Evolutionary conservation across 2,329 filamentous ascomycete genomes (phyloP).

Genomic region (Fusarium keratoplasticum): DNA sequence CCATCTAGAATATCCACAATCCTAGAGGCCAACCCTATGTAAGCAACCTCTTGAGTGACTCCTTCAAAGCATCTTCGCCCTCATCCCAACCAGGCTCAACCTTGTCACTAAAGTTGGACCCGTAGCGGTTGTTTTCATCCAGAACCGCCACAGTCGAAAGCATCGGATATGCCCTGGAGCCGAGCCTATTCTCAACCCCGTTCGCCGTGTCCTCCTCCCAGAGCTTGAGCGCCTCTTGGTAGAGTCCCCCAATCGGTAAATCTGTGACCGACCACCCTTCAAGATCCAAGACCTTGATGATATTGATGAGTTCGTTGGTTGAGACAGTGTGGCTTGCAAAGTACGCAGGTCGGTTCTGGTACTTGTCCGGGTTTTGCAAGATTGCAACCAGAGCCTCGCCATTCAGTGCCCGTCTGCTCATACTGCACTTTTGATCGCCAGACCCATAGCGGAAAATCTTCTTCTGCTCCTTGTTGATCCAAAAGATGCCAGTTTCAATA

Average conservation of each 20-base stretch:
- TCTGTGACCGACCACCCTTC: constrained; percentile 2
- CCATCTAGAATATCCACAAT: neutral
- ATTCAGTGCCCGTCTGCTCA: constrained; percentile 14
- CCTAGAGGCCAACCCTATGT: neutral
- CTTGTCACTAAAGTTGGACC: constrained; percentile 11
- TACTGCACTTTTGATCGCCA: constrained; percentile 16
- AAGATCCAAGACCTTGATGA: neutral
- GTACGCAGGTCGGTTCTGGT: constrained; percentile 15
- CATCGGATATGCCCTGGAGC: constrained; percentile 4
- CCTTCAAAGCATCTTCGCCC: neutral
- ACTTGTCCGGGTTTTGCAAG: constrained; percentile 1
- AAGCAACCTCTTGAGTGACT: neutral
- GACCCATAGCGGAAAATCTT: constrained; percentile 4
- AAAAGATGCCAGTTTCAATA: neutral
- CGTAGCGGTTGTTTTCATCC: constrained; percentile 15
- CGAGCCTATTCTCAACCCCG: constrained; percentile 10
- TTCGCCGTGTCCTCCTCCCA: constrained; percentile 16
- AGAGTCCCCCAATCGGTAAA: neutral
- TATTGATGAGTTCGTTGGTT: constrained; percentile 8
- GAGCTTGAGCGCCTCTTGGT: neutral
- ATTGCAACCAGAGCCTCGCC: constrained; percentile 15
- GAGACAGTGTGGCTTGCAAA: constrained; percentile 19
- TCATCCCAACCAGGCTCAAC: neutral
- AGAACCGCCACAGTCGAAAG: constrained; percentile 8
- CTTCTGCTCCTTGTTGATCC: neutral